These are phyloP conservation scores for Stereocaulon alpinum DNA, from an alignment of 495 filamentous ascomycete species.

Conservation along the genomic window DNA sequence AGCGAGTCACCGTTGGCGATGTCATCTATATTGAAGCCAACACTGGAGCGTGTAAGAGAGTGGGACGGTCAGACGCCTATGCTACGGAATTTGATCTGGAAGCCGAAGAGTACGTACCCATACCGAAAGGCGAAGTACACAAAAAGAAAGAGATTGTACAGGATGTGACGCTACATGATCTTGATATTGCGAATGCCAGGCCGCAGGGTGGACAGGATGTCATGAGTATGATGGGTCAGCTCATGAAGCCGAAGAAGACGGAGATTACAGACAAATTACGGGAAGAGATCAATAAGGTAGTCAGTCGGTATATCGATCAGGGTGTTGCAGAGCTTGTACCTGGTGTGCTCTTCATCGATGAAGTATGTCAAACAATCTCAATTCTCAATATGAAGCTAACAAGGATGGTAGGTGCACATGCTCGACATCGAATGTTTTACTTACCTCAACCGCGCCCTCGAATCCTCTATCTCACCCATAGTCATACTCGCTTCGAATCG, in stretches of 20 bases:
- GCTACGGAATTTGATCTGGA: slow-evolving; percentile 97
- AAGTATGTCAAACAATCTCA: slow-evolving; percentile 47
- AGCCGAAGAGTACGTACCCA: slow-evolving; percentile 96
- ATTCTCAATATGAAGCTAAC: slow-evolving; percentile 2
- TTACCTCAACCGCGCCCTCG: slow-evolving; percentile 92
- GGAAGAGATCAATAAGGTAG: slow-evolving; percentile 95
- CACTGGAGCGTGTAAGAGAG: slow-evolving; percentile 92
- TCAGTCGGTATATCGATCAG: slow-evolving; percentile 95
- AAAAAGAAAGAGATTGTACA: slow-evolving; percentile 99
- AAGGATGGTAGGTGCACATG: slow-evolving; percentile 71
- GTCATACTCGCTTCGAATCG: slow-evolving; percentile 97
- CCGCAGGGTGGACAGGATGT: slow-evolving; percentile 96
- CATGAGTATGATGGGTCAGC: slow-evolving; percentile 99
- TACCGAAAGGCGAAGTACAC: slow-evolving; percentile 96
- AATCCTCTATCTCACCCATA: slow-evolving; percentile 85
- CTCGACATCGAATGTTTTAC: slow-evolving; percentile 98
- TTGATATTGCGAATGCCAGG: slow-evolving; percentile 91
- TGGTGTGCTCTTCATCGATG: slow-evolving; percentile 95
- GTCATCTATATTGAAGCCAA: slow-evolving; percentile 99
- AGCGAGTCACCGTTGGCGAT: slow-evolving; percentile 88
- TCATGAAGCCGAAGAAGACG: slow-evolving; percentile 98
- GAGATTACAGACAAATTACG: slow-evolving; percentile 96
- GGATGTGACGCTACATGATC: slow-evolving; percentile 90
- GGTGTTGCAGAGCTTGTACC: slow-evolving; percentile 96
- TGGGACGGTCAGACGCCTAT: slow-evolving; percentile 90